Conservation (phyloP, 2,329 filamentous ascomycete genomes). For the Trichoderma sp. region DNA sequence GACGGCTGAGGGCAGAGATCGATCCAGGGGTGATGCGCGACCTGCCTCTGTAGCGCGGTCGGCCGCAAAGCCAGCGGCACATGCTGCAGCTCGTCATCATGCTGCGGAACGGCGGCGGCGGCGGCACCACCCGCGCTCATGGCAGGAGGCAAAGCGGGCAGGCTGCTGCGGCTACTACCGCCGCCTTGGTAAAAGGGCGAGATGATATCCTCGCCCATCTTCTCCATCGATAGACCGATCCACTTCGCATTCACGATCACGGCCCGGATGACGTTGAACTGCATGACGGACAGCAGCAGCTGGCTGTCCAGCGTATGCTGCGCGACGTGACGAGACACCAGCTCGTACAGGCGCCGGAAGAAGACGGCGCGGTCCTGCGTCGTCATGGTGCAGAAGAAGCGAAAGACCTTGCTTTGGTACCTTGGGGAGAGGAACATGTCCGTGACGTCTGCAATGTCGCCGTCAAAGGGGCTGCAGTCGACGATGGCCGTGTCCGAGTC, state of each 20-base stretch:
- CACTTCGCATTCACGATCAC: background rate
- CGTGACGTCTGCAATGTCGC: background rate
- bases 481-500: background rate
- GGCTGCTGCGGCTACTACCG: background rate
- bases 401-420: background rate
- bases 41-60: slow-evolving; percentile 27
- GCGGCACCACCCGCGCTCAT: background rate
- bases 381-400: slow-evolving; percentile 9
- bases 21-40: slow-evolving; percentile 30
- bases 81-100: background rate
- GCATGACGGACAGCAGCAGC: slow-evolving; percentile 22
- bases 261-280: slow-evolving; percentile 25
- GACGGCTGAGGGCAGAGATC: slow-evolving; percentile 28
- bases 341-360: slow-evolving; percentile 11
- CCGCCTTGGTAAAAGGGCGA: slow-evolving; percentile 7
- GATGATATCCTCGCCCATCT: slow-evolving; percentile 3
- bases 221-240: slow-evolving; percentile 3
- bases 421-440: slow-evolving; percentile 3
- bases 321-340: slow-evolving; percentile 10
- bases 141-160: background rate
- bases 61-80: slow-evolving; percentile 28
- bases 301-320: slow-evolving; percentile 14
- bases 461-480: background rate
- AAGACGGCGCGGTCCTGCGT: background rate
- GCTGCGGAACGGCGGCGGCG: no score